phyloP scores from a whole-genome alignment of 345 rosid genomes.

The Mallotus nudiflorus region DNA sequence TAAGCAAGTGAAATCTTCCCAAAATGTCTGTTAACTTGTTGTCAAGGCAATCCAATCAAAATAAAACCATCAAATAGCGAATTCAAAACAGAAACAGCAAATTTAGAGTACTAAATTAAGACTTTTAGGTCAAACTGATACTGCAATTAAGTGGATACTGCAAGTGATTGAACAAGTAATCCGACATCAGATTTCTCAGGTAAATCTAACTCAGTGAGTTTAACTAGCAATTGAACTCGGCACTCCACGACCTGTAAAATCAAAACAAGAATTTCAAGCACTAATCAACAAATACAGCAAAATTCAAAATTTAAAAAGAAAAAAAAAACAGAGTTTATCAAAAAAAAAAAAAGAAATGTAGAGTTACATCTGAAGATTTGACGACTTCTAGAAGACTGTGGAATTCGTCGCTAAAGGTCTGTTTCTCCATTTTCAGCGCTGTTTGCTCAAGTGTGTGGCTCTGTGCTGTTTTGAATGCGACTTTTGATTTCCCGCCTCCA shows the following conservation, averaged over 20 bases:
- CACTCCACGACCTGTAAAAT: constrained; percentile 66
- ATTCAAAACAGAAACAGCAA: no score
- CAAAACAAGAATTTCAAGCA: background rate
- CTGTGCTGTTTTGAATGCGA: background rate
- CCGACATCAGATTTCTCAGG: constrained; percentile 48
- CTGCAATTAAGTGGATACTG: constrained; percentile 55
- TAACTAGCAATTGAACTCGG: constrained; percentile 53
- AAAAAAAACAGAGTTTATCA: no score
- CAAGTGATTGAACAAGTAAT: constrained; percentile 47
- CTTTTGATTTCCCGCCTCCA: constrained; percentile 25
- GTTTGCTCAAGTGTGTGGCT: background rate
- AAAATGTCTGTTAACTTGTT: constrained; percentile 43
- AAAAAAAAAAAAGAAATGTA: no score
- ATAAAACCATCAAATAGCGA: background rate
- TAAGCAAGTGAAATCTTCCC: constrained; percentile 94
- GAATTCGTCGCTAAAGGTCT: constrained; percentile 31
- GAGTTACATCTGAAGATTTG: constrained; percentile 69
- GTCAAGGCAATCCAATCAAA: constrained; percentile 40
- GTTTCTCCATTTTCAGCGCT: constrained; percentile 41
- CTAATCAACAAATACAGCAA: background rate
- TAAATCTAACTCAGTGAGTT: constrained; percentile 47
- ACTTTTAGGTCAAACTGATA: background rate
- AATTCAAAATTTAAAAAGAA: background rate
- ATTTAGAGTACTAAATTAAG: background rate
- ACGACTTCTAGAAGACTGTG: constrained; percentile 51